Base-by-base conservation (phyloP, 768 basidiomycete genomes). In the Agrocybe pediades region DNA sequence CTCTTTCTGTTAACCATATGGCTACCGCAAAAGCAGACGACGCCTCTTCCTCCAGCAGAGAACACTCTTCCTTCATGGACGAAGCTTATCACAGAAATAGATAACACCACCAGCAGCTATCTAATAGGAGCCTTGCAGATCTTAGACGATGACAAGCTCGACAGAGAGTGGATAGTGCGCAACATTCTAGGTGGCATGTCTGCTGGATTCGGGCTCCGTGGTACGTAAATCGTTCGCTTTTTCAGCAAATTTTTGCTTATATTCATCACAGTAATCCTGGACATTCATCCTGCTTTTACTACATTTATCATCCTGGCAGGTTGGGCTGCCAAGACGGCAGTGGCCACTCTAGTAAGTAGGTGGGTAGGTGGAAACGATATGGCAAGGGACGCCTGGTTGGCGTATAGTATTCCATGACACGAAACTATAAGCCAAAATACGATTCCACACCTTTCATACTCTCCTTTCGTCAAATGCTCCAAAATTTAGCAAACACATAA, bases 181-280 rank as follows among this genome's bases (percentile, higher is more conserved):
- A 93, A 94, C 59, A 75, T 92, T 9, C 73, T 94, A 1, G 92
- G 92, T 9, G 92, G 92, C 0, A 86, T 94, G 83, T 87, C 90
- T 9, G 87, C 91, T 26, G 92, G 92, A 1, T 94, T 93, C 66
- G 92, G 90, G 0, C 68, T 94, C 49, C 82, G 91, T 63, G 88
- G 91, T 92, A 61, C 40, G 74, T 65, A 0, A 23, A 26, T 57
- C 17, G 24, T 54, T 26, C 6, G 42, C 2, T 43, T 8, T 6
- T 29, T 15, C 49, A 8, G 11, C 8, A 4, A 8, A 42, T n/a
- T 30, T 39, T 15, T 44, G 29, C 27, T 44, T 41, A 20, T 19
- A 33, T 23, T 9, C 15, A 42, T 15, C 36, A 9, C 53, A 92
- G 91, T 94, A 7, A 89, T 91, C 29, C 70, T 94, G 25, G 89